Evolutionary conservation across 1,139 yeast genomes (phyloP).

Genomic region (Meyerozyma guilliermondii): DNA sequence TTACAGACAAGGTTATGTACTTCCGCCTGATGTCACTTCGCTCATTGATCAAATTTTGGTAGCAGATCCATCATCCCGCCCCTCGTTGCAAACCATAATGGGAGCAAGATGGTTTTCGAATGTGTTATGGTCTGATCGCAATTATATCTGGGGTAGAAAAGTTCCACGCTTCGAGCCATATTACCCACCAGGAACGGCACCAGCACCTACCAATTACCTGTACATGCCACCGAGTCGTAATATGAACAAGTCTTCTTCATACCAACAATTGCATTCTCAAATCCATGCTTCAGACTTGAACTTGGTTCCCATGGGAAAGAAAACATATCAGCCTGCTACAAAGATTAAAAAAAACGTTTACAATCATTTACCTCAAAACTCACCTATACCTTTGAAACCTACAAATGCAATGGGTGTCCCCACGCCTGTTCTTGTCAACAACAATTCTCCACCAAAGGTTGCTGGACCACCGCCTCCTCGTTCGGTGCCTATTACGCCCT

Average conservation of each 20-base stretch:
- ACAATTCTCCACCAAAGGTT: slow-evolving; percentile 1
- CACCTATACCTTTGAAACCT: background rate
- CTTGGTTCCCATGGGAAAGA: slow-evolving; percentile 10
- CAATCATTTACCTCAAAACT: background rate
- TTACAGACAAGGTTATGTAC: slow-evolving; percentile 74
- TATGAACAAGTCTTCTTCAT: slow-evolving; percentile 34
- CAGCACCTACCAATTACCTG: slow-evolving; percentile 17
- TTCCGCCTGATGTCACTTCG: slow-evolving; percentile 54
- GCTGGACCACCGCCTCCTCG: background rate
- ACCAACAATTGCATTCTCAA: slow-evolving; percentile 40
- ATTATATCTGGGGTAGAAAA: slow-evolving; percentile 40
- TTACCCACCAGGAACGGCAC: slow-evolving; percentile 29
- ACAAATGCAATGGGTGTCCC: background rate
- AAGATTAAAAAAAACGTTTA: slow-evolving; percentile 6
- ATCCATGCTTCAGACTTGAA: slow-evolving; percentile 33
- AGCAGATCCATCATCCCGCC: slow-evolving; percentile 32
- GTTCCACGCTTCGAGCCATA: slow-evolving; percentile 50
- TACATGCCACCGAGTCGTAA: slow-evolving; percentile 32
- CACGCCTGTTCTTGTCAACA: background rate
- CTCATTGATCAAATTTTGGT: slow-evolving; percentile 66
- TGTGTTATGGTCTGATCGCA: slow-evolving; percentile 39
- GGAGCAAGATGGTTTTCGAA: slow-evolving; percentile 34
- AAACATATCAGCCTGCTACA: slow-evolving; percentile 10
- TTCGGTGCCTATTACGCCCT: background rate
- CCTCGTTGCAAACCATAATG: slow-evolving; percentile 23